Conservation (phyloP, 192 early-diverging fungal genomes). For the Spinellus fusiger region DNA sequence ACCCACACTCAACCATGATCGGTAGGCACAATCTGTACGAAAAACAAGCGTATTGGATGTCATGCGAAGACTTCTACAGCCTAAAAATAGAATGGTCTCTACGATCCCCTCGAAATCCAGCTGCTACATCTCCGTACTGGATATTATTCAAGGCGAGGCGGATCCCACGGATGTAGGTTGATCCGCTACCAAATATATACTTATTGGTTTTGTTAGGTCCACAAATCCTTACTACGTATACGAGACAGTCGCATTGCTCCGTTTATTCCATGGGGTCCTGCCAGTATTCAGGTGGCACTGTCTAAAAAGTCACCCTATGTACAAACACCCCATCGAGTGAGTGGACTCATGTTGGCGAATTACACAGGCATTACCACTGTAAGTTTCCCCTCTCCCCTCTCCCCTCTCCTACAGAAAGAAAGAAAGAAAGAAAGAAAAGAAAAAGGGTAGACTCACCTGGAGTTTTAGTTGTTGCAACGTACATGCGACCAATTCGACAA, state of each 20-base stretch:
- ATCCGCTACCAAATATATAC: neutral
- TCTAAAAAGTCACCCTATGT: slow-evolving; percentile 92
- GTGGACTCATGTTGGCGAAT: slow-evolving; percentile 97
- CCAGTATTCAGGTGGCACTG: slow-evolving; percentile 96
- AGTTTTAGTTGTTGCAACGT: slow-evolving; percentile 82
- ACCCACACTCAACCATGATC: neutral
- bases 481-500: slow-evolving; percentile 92
- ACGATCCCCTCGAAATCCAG: slow-evolving; percentile 83
- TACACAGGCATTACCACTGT: slow-evolving; percentile 88
- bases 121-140: slow-evolving; percentile 96
- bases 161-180: slow-evolving; percentile 90
- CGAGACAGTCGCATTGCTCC: slow-evolving; percentile 89
- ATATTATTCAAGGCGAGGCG: slow-evolving; percentile 98
- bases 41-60: slow-evolving; percentile 98
- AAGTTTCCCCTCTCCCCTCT: too few species aligned
- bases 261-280: slow-evolving; percentile 99
- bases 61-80: slow-evolving; percentile 92
- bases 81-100: slow-evolving; percentile 98
- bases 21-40: slow-evolving; percentile 83
- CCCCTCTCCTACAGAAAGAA: too few species aligned
- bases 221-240: slow-evolving; percentile 94
- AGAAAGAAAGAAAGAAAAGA: too few species aligned
- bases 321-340: slow-evolving; percentile 87
- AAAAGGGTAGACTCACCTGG: too few species aligned
- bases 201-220: slow-evolving; percentile 58